Percentiles rank a stretch among this genome's conserved stretches.
Evolutionary conservation across 306 rosid species (phyloP).

Genomic region (Ziziphus jujuba): DNA sequence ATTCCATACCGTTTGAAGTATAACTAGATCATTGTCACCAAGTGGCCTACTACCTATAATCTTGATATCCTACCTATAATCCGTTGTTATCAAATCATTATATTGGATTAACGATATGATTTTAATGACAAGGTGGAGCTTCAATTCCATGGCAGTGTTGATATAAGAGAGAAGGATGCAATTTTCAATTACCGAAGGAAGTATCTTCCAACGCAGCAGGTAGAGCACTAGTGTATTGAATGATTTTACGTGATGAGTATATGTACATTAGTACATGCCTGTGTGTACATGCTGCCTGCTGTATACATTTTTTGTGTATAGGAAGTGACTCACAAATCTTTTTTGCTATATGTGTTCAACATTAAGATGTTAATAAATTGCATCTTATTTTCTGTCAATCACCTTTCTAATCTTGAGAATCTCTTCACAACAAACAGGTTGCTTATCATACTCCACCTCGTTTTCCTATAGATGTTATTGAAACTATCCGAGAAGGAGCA

Average conservation of each 20-base stretch:
- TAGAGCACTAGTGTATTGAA: constrained; percentile 22
- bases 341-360: neutral
- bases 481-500: constrained; percentile 81
- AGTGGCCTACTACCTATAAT: neutral
- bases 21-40: too few species aligned
- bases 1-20: too few species aligned
- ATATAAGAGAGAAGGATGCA: constrained; percentile 83
- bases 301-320: neutral
- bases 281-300: neutral
- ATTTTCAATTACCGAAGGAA: constrained; percentile 92
- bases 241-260: neutral
- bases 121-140: constrained; percentile 76
- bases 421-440: constrained; percentile 53
- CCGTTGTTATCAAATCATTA: neutral
- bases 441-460: constrained; percentile 96
- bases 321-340: constrained; percentile 6
- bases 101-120: constrained; percentile 19
- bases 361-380: neutral
- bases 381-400: neutral
- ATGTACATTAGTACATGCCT: neutral
- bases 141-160: constrained; percentile 56
- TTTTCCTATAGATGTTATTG: constrained; percentile 71
- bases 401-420: constrained; percentile 29
- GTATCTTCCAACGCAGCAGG: constrained; percentile 99
- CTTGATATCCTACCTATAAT: neutral